A percentile compares a stretch with the other conserved stretches of the same genome.
These are phyloP conservation scores for Russula olivacea DNA, from an alignment of 768 basidiomycete species.

Conservation along the genomic window DNA sequence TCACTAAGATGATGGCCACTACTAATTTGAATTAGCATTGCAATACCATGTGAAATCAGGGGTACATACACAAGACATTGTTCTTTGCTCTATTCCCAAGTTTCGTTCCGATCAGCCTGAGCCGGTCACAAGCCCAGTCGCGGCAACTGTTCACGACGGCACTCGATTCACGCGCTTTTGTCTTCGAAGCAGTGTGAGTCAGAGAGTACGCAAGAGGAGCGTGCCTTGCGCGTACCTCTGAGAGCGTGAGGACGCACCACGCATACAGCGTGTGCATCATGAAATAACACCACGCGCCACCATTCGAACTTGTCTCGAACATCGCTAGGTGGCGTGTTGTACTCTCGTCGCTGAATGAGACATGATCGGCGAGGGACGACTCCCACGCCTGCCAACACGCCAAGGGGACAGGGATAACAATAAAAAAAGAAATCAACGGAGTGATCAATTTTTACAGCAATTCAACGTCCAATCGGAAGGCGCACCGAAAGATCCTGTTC, in stretches of 20 bases:
- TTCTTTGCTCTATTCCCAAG: conserved; percentile 39
- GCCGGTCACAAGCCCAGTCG: conserved; percentile 36
- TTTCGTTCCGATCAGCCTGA: conserved; percentile 37
- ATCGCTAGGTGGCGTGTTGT: conserved; percentile 63
- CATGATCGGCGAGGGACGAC: conserved; percentile 58
- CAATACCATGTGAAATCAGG: background rate
- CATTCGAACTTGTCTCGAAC: conserved; percentile 75
- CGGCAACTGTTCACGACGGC: conserved; percentile 21
- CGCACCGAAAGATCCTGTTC: conserved; percentile 23
- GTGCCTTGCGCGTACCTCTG: conserved; percentile 44
- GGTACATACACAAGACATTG: conserved; percentile 42
- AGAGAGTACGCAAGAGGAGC: background rate
- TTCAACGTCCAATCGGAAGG: background rate
- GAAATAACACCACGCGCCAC: conserved; percentile 77
- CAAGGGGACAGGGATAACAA: background rate
- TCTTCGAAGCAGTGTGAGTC: background rate
- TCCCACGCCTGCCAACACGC: conserved; percentile 51
- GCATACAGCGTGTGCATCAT: conserved; percentile 70
- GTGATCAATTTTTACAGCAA: background rate
- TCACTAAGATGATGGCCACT: conserved; percentile 57
- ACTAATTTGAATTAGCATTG: conserved; percentile 49
- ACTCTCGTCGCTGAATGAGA: conserved; percentile 66
- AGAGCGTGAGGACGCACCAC: conserved; percentile 57
- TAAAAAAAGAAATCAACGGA: background rate
- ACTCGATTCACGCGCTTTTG: background rate